These are phyloP conservation scores for Blechomonas ayalai DNA, from an alignment of 208 protist species.

Conservation along the genomic window DNA sequence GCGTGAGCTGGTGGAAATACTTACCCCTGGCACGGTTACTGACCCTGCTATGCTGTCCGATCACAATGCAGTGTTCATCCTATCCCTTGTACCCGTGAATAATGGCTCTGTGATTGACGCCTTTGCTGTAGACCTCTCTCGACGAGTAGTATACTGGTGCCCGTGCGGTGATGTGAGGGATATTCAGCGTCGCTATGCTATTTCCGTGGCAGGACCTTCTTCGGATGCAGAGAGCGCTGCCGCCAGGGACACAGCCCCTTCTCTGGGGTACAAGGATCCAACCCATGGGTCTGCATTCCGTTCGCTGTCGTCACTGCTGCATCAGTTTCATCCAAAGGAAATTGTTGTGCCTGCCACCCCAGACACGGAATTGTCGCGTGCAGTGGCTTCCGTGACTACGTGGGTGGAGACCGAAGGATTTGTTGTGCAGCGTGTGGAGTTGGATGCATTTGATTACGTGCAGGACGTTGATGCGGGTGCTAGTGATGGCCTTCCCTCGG, in stretches of 20 bases:
- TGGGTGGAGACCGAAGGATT: slow-evolving; percentile 64
- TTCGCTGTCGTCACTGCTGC: slow-evolving; percentile 46
- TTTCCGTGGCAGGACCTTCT: no score
- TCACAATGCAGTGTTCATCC: slow-evolving; percentile 56
- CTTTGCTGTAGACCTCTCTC: slow-evolving; percentile 77
- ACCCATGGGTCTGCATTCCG: slow-evolving; percentile 4
- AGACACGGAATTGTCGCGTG: not conserved
- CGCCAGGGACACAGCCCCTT: not conserved
- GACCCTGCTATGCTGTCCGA: slow-evolving; percentile 79
- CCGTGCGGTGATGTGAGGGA: slow-evolving; percentile 19
- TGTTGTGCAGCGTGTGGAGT: slow-evolving; percentile 23
- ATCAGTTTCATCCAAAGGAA: slow-evolving; percentile 72
- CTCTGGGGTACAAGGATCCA: not conserved
- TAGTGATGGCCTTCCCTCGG: not conserved
- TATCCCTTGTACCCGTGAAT: slow-evolving; percentile 34
- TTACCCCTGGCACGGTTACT: slow-evolving; percentile 90
- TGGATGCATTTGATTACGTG: not conserved
- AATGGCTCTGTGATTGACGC: slow-evolving; percentile 38
- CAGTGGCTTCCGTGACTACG: slow-evolving; percentile 15
- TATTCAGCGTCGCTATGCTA: slow-evolving; percentile 7
- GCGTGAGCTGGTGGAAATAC: slow-evolving; percentile 81
- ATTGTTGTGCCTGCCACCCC: slow-evolving; percentile 45
- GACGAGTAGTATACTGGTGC: slow-evolving; percentile 61
- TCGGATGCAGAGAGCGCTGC: not conserved
- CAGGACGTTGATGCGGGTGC: not conserved